Base-by-base conservation (phyloP, 805 yeast genomes). In the Teunomyces atbi region DNA sequence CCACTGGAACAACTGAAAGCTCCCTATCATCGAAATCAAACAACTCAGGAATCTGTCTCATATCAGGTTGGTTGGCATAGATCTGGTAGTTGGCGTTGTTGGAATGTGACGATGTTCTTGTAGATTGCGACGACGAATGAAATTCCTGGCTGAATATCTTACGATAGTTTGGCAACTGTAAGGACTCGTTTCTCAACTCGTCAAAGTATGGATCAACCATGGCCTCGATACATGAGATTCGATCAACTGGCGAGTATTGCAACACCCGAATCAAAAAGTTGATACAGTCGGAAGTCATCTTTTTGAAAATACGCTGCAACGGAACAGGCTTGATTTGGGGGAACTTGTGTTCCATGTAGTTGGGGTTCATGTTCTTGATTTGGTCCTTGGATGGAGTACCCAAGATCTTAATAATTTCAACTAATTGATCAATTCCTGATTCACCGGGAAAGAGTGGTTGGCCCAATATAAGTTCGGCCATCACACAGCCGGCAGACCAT, bases 391-490 rank as follows among this genome's bases (percentile, higher is more conserved):
- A 77, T 6, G 99, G 99, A 1, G 99, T 92, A 12, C 99, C 99
- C 61, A 94, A 76, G 20, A 92, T 88, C 69, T 94, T 94, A 65
- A 92, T 92, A 57, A 92, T 92, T 67, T 92, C 99, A 15, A 92
- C 98, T 58, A 92, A 78, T 68, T 94, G 99, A 65, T 94, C 99
- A 48, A 94, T 92, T 32, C 99, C 98, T 49, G 91, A 84, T 64
- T 94, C 98, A 38, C 99, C 99, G 10, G 99, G 99, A 71, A 94
- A 94, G 54, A 94, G 73, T 11, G 99, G 99, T 64, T 90, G 97
- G 13, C 99, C 98, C 47, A 94, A 77, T 52, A 91, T 81, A 59
- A 94, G 73, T 69, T 94, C 99, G 4, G 98, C 98, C 89, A 94
- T 90, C 18, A 94, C 99, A 73, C 99, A 94, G 16, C 96, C 97